Conservation (phyloP, 2,329 filamentous ascomycete genomes). For the Cucurbitaria berberidis region DNA sequence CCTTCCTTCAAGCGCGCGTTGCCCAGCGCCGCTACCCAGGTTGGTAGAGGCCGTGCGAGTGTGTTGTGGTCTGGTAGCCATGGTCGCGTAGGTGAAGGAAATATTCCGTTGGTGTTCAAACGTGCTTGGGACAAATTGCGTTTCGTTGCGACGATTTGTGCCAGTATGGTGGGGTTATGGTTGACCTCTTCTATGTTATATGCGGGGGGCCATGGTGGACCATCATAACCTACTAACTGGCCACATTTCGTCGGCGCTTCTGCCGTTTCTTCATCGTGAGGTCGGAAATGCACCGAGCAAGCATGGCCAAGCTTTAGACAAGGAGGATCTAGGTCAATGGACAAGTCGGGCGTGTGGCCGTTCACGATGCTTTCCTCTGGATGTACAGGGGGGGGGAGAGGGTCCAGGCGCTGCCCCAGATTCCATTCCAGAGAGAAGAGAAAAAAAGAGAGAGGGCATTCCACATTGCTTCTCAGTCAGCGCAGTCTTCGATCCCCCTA, state of each 20-base stretch:
- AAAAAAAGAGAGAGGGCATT: too few relatives aligned
- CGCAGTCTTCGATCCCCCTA: neutral
- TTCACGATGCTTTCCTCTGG: too few relatives aligned
- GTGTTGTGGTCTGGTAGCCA: constrained; percentile 47
- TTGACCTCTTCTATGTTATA: constrained; percentile 10
- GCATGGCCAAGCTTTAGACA: neutral
- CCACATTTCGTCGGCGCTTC: constrained; percentile 22
- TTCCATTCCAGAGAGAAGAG: too few relatives aligned
- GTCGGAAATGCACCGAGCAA: constrained; percentile 8
- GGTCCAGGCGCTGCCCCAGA: too few relatives aligned
- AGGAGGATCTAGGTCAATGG: too few relatives aligned
- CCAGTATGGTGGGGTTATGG: constrained; percentile 26
- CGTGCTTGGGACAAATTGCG: neutral
- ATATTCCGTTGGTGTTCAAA: constrained; percentile 2
- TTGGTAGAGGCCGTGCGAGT: constrained; percentile 50
- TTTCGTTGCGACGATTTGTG: neutral
- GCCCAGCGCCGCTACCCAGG: constrained; percentile 35
- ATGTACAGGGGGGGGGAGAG: too few relatives aligned
- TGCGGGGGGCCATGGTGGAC: constrained; percentile 24
- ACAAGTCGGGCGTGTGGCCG: too few relatives aligned
- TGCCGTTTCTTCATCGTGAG: constrained; percentile 11
- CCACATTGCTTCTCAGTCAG: neutral
- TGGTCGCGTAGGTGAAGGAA: constrained; percentile 20
- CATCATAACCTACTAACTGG: constrained; percentile 20
- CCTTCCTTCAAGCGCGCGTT: constrained; percentile 67